Base-by-base conservation (phyloP, 257 asterid genomes). In the Verbascum thapsus region DNA sequence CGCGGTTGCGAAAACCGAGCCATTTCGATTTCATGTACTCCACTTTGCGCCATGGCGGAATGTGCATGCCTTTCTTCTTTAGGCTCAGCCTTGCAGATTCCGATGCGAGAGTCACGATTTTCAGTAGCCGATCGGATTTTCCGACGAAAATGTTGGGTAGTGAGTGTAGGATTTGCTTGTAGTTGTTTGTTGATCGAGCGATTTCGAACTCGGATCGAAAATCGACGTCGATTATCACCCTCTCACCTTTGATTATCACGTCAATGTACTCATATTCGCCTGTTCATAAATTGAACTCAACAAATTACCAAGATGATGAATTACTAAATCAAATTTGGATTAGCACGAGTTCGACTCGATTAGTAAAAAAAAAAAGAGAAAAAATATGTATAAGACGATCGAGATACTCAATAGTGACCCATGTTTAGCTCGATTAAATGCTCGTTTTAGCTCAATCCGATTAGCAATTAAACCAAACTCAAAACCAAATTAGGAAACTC, bases 21-120 rank as follows among this genome's bases (percentile, higher is more conserved):
- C 98, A 91, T 65, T 91, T 91, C 1, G 87, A 78, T 55, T 80
- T 88, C 16, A 81, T 67, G 71, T 88, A 91, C 57, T 91, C 96
- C 4, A 87, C 75, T 73, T 86, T 88, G 15, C 98, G 94, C 98
- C 98, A 91, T 3, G 98, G 96, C 30, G 98, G 89, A 53, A 91
- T 76, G 56, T 91, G 96, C 98, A 91, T 88, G 3, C 88, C 98
- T 69, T 91, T 91, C 88, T 86, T 91, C 85, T 84, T 91, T 26
- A 91, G 71, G 76, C 98, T 91, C 57, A 63, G 77, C 39, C 78
- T 70, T 12, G 95, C 96, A 8, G 95, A 90, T 39, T 88, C 98
- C 5, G 98, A 77, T 1, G 81, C 85, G 40, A 91, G 76, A 3
- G 84, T 72, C 3, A 91, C 70, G 23, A 91, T 86, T 68, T 83